Percentiles rank a stretch among this genome's conserved stretches.
These are phyloP conservation scores for Fistulinella staudtii DNA, from an alignment of 1,284 basidiomycete species.

Conservation along the genomic window DNA sequence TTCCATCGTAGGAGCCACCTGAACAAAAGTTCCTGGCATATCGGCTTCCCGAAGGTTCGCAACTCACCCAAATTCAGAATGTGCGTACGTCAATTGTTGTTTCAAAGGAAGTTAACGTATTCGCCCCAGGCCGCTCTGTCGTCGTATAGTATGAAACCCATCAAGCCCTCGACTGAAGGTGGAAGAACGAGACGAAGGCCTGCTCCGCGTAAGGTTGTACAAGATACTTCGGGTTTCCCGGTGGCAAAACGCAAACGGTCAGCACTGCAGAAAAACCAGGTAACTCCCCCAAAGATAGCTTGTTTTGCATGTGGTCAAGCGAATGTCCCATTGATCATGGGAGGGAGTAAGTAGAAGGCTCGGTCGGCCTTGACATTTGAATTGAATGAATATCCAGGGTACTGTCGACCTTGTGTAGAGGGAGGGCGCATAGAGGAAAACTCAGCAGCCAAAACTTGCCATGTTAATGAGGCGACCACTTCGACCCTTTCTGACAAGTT, in stretches of 20 bases:
- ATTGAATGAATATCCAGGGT: conserved; percentile 38
- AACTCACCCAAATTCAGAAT: conserved; percentile 54
- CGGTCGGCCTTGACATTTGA: neutral
- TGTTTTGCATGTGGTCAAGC: conserved; percentile 58
- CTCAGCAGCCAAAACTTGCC: neutral
- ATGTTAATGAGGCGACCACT: neutral
- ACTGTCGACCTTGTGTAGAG: conserved; percentile 60
- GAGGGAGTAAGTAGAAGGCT: conserved; percentile 54
- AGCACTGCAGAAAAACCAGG: conserved; percentile 21
- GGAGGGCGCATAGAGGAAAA: conserved; percentile 31
- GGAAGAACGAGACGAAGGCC: conserved; percentile 33
- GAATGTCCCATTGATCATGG: conserved; percentile 68
- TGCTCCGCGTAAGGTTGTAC: conserved; percentile 24
- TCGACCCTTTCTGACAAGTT: conserved; percentile 1
- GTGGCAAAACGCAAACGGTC: conserved; percentile 31
- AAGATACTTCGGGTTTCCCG: conserved; percentile 18
- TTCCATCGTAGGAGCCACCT: conserved; percentile 32
- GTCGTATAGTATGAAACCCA: conserved; percentile 49
- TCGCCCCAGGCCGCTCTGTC: conserved; percentile 43
- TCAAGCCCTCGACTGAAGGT: conserved; percentile 40
- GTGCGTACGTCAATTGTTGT: conserved; percentile 33
- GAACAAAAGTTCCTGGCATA: conserved; percentile 54
- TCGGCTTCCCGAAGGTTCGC: conserved; percentile 49
- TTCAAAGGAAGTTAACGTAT: neutral
- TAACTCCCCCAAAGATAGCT: conserved; percentile 41